Percentiles rank a stretch among this genome's conserved stretches.
phyloP scores from a whole-genome alignment of 2,329 filamentous ascomycete species.

The Neofusicoccum umdonicola region DNA sequence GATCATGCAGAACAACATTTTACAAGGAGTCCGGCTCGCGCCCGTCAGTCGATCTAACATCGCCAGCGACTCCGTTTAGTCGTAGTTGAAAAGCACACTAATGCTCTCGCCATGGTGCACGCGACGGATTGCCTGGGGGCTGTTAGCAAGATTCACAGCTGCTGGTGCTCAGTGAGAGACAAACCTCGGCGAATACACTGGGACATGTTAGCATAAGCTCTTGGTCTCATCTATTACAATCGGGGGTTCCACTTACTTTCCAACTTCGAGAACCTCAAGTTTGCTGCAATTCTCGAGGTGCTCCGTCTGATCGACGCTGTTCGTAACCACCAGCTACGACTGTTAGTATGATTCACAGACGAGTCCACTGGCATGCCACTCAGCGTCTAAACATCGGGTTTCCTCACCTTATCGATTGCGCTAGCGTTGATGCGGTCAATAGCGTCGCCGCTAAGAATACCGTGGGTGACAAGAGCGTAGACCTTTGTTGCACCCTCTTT shows the following conservation, averaged over 20 bases:
- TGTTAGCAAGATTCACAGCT: conserved; percentile 22
- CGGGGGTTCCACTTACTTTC: conserved; percentile 33
- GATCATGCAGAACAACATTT: conserved; percentile 17
- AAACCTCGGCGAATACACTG: conserved; percentile 83
- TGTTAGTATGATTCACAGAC: background rate
- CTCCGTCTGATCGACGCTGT: conserved; percentile 86
- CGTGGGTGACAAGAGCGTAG: conserved; percentile 90
- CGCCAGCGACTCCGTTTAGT: conserved; percentile 44
- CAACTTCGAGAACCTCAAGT: conserved; percentile 87
- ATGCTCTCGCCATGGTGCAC: conserved; percentile 98
- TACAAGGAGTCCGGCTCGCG: conserved; percentile 7
- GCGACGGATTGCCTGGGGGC: conserved; percentile 71
- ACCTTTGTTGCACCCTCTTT: conserved; percentile 86
- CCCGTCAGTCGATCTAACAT: background rate
- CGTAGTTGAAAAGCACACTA: conserved; percentile 87
- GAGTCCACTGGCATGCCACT: background rate
- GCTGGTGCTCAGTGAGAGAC: conserved; percentile 20
- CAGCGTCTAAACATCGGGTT: background rate
- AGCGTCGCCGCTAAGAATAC: conserved; percentile 90
- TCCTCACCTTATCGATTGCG: conserved; percentile 75
- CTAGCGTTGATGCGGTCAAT: conserved; percentile 93
- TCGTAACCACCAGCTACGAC: conserved; percentile 67
- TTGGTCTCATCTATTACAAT: background rate
- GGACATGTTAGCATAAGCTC: background rate
- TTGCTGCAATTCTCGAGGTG: conserved; percentile 77